Evolutionary conservation across 495 filamentous ascomycete genomes (phyloP).

Genomic region (Hypomontagnella monticulosa): DNA sequence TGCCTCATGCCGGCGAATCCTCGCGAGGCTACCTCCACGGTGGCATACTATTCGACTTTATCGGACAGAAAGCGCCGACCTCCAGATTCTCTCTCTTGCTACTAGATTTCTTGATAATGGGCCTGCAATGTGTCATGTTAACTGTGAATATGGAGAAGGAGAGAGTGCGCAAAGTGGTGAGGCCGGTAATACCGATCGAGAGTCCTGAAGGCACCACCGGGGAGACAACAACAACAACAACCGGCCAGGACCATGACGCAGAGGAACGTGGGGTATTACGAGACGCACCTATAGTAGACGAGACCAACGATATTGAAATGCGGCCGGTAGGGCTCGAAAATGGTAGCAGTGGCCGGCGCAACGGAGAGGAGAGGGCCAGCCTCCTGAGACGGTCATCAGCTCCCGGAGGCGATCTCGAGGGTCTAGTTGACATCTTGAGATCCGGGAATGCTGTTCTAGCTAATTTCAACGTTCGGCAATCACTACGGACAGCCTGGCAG

Average conservation of each 20-base stretch:
- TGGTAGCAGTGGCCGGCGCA: conserved; percentile 43
- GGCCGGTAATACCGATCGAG: conserved; percentile 42
- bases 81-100: conserved; percentile 69
- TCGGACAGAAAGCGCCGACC: conserved; percentile 81
- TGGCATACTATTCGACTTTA: conserved; percentile 85
- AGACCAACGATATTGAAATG: conserved; percentile 61
- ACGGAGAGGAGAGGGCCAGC: conserved; percentile 58
- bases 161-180: conserved; percentile 57
- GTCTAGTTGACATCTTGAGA: conserved; percentile 66
- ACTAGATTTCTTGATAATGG: conserved; percentile 72
- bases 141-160: conserved; percentile 76
- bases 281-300: conserved; percentile 52
- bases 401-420: conserved; percentile 48
- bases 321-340: conserved; percentile 47
- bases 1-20: conserved; percentile 75
- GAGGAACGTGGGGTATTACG: conserved; percentile 82
- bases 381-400: conserved; percentile 53
- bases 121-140: conserved; percentile 78
- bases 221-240: conserved; percentile 37
- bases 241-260: conserved; percentile 75
- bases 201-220: conserved; percentile 25
- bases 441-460: conserved; percentile 76
- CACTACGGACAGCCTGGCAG: conserved; percentile 68
- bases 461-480: conserved; percentile 74
- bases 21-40: conserved; percentile 86